These are phyloP conservation scores for Phaeosphaeriaceae sp. DNA, from an alignment of 2,329 filamentous ascomycete species.

Conservation along the genomic window DNA sequence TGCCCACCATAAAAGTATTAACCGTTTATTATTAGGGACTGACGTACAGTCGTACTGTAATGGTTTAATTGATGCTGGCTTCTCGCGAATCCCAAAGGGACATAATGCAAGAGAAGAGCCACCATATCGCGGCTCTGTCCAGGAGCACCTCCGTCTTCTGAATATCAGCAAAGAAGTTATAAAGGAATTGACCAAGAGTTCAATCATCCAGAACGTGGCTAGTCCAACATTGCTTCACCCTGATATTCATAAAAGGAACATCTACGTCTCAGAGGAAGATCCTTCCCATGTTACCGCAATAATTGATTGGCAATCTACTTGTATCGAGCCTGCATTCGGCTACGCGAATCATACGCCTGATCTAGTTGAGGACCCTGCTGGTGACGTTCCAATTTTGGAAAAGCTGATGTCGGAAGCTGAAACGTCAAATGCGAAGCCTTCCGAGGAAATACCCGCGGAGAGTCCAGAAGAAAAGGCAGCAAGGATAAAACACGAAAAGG, in stretches of 20 bases:
- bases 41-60: slow-evolving; percentile 42
- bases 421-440: slow-evolving; percentile 1
- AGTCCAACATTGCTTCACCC: slow-evolving; percentile 46
- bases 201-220: slow-evolving; percentile 32
- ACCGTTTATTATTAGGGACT: slow-evolving; percentile 36
- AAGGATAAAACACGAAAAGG: slow-evolving; percentile 3
- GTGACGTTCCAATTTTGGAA: no score
- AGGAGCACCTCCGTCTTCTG: slow-evolving; percentile 44
- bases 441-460: slow-evolving; percentile 12
- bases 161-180: slow-evolving; percentile 34
- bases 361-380: slow-evolving; percentile 44
- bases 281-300: slow-evolving; percentile 47
- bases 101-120: slow-evolving; percentile 22
- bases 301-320: slow-evolving; percentile 52
- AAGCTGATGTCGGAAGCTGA: slow-evolving; percentile 5
- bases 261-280: slow-evolving; percentile 50
- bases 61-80: slow-evolving; percentile 47
- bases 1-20: slow-evolving; percentile 8
- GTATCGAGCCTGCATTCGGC: slow-evolving; percentile 48
- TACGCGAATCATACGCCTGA: slow-evolving; percentile 50
- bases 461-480: slow-evolving; percentile 3
- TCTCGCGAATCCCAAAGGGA: slow-evolving; percentile 43
- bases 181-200: slow-evolving; percentile 30
- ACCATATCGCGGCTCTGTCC: slow-evolving; percentile 42
- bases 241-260: slow-evolving; percentile 51